phyloP scores from a whole-genome alignment of 2,329 filamentous ascomycete genomes.

The Aspergillus cejpii region DNA sequence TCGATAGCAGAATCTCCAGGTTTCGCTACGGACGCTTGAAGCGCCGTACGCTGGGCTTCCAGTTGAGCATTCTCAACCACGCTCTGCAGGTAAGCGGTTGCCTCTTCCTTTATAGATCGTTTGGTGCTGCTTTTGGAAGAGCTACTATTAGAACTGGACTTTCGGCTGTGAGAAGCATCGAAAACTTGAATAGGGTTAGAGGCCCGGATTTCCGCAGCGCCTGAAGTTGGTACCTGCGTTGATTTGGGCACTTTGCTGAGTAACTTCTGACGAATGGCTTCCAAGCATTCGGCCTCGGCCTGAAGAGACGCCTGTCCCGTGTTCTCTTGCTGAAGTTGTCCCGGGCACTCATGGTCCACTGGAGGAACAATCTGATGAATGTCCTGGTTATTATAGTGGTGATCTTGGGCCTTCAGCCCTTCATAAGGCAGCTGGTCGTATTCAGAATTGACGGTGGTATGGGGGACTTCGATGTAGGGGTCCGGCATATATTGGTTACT shows the following conservation, averaged over 20 bases:
- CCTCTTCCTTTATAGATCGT: constrained; percentile 8
- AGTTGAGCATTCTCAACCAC: constrained; percentile 4
- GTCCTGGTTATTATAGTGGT: not conserved
- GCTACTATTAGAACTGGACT: not conserved
- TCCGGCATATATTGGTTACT: not conserved
- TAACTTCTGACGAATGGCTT: not conserved
- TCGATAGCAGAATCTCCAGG: not conserved
- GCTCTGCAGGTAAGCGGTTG: constrained; percentile 4
- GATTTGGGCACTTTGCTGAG: not conserved
- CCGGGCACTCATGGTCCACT: not conserved
- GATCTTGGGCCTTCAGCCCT: constrained; percentile 1
- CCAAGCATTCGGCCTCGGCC: not conserved
- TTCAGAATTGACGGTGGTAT: constrained; percentile 8
- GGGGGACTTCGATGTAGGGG: constrained; percentile 7
- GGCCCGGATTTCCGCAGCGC: not conserved
- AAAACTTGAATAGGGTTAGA: not conserved
- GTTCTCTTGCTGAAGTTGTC: not conserved
- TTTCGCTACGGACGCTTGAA: not conserved
- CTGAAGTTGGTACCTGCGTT: not conserved
- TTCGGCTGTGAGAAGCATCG: not conserved
- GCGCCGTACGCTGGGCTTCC: not conserved
- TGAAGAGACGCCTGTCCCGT: not conserved
- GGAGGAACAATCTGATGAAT: not conserved
- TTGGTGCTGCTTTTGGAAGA: constrained; percentile 1
- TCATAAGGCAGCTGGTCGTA: constrained; percentile 10